These are phyloP conservation scores for Neopestalotiopsis rosae DNA, from an alignment of 2,329 filamentous ascomycete species.

Conservation along the genomic window DNA sequence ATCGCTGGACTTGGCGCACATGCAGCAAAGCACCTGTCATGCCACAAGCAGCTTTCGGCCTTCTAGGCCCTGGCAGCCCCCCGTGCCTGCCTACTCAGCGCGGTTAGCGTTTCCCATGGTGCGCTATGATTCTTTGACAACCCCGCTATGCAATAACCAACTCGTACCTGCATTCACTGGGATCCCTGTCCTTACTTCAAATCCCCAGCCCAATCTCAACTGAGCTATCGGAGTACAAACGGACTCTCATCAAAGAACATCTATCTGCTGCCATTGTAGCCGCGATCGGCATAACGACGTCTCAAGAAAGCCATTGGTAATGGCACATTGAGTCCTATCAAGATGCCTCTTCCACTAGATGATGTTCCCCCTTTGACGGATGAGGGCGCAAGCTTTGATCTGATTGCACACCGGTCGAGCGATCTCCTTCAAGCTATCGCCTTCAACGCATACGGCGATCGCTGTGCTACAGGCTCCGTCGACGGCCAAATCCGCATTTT, in stretches of 20 bases:
- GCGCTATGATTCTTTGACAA: neutral
- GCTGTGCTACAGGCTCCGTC: constrained; percentile 88
- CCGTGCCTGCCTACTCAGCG: neutral
- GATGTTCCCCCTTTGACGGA: constrained; percentile 32
- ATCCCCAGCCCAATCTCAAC: neutral
- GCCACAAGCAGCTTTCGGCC: neutral
- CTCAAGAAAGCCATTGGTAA: neutral
- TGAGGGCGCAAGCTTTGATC: constrained; percentile 58
- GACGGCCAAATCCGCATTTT: constrained; percentile 94
- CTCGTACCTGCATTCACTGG: neutral
- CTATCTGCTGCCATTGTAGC: neutral
- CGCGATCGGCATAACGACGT: neutral
- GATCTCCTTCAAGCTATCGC: constrained; percentile 84
- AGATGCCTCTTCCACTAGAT: constrained; percentile 19
- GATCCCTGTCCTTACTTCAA: neutral
- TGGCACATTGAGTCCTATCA: neutral
- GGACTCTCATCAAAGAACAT: neutral
- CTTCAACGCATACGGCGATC: constrained; percentile 91
- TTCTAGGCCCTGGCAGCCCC: neutral
- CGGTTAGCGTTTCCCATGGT: neutral
- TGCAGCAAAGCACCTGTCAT: neutral
- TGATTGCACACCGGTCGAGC: constrained; percentile 76
- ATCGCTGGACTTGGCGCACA: neutral
- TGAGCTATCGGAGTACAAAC: neutral
- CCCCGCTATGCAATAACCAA: constrained; percentile 13